Evolutionary conservation across 1,139 yeast species (phyloP), one percentile per base, ranked within the genome.

Genomic region (Yamadazyma buinensis): DNA sequence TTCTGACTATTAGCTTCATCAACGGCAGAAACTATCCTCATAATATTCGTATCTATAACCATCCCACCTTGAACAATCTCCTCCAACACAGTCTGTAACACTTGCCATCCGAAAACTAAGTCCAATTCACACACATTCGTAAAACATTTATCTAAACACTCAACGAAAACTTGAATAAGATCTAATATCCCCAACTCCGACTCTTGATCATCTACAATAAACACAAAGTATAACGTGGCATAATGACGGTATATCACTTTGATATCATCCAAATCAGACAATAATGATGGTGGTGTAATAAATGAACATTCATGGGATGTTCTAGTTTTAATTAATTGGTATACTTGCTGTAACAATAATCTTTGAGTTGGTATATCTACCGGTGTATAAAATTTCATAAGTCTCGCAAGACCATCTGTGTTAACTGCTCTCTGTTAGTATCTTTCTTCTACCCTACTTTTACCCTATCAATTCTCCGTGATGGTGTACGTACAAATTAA

Each of bases 1-100:
- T 69, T 71, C 45, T 74, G 78, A 35, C 72, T 63, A 49, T 75
- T 76, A 28, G 80, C 80, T 26, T 71, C 77, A 51, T 76, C 82
- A 9, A 82, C 83, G 0, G 94, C 88, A n/a, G 69, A 69, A n/a
- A 90, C 96, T 26, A 92, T 88, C 43, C 85, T 76, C 26, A 66
- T 58, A 19, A 88, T 86, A 49, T 83, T 87, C 1, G 98, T 90
- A 55, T 92, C 98, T 26, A 94, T 86, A n/a, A 92, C 98, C 95
- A 94, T 83, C 0, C 99, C 99, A 20, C 97, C 98, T 55, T 92
- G 98, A 1, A 92, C 84, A 27, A 92, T 84, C 51, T 94, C 97
- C 52, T 84, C 92, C 36, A 92, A 61, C 4, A 92, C 97, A 2
- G 95, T 84, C 53, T 92, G 95, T 28, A 92, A 64, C 11, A 88